Evolutionary conservation across 345 rosid species (phyloP), one percentile per base, ranked within the genome.

Genomic region (Eucalyptus microcorys): DNA sequence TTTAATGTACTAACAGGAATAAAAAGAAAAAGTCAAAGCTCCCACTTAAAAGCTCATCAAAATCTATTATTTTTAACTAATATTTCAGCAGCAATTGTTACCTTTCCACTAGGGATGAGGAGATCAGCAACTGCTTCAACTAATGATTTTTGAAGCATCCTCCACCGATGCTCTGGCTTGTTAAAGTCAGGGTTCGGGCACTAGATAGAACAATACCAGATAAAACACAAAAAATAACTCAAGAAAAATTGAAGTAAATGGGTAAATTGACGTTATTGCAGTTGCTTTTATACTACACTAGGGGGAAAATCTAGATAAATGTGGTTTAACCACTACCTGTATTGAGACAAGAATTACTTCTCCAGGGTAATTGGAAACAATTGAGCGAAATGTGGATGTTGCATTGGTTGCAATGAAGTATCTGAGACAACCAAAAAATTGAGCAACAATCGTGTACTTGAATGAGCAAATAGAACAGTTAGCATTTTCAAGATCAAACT

Each of bases 101-200:
- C 96, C 97, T 93, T 95, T 87, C 97, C 97, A 87, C 93, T 90
- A 71, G 68, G 86, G 16, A 90, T 88, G 42, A 96, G 96, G 32
- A 93, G 94, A 93, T 95, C 93, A 7, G 89, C 91, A 90, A 95
- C 92, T 50, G 96, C 96, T 92, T 95, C 95, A 85, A 94, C 91
- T 91, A 95, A 90, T 90, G 95, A 91, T 91, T 92, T 91, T 88
- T 93, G 94, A 92, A 96, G 83, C 96, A 95, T 94, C 89, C 96
- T 94, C 96, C 96, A 92, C 91, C 98, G 92, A 90, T 94, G 90
- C 50, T 93, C 93, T 64, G 96, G 92, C 81, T 91, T 89, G 87
- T 92, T 96, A 92, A 96, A 96, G 90, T 95, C 98, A 34, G 96
- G 98, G 90, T 95, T 92, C 27, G 96, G 98, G 90, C 98, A 96